Percentiles rank a stretch among this genome's conserved stretches.
These are phyloP conservation scores for Pinguiococcus pyrenoidosus DNA, from an alignment of 108 stramenopile genomes.

Conservation along the genomic window DNA sequence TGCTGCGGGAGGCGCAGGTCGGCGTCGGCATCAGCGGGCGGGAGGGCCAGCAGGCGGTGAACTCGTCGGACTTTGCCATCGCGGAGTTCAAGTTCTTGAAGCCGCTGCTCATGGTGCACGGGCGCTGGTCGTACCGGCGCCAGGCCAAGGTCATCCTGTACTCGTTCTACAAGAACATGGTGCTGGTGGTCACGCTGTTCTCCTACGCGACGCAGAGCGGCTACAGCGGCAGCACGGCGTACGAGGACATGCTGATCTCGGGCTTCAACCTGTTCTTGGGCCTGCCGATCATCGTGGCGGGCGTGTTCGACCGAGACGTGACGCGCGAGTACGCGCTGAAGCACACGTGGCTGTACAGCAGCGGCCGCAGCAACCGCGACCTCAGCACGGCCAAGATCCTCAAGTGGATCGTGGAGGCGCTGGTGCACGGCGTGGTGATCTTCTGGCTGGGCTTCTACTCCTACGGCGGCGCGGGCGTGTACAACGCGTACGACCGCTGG, in stretches of 20 bases:
- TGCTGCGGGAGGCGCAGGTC: constrained; percentile 88
- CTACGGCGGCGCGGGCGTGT: background rate
- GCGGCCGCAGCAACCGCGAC: constrained; percentile 4
- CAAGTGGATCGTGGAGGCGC: background rate
- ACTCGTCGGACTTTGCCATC: constrained; percentile 43
- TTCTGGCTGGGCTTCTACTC: background rate
- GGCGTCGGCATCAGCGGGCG: constrained; percentile 88
- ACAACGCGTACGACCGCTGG: background rate
- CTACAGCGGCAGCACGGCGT: constrained; percentile 30
- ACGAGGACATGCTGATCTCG: constrained; percentile 32
- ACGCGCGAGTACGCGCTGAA: constrained; percentile 52
- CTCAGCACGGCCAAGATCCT: background rate
- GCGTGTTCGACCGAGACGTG: constrained; percentile 79
- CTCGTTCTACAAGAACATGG: constrained; percentile 54
- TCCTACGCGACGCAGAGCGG: constrained; percentile 20
- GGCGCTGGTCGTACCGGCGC: constrained; percentile 37
- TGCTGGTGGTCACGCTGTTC: constrained; percentile 42
- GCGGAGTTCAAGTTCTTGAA: constrained; percentile 44
- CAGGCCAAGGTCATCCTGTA: constrained; percentile 39
- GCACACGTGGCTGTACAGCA: constrained; percentile 20
- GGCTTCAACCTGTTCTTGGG: constrained; percentile 70
- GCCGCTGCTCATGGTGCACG: constrained; percentile 31
- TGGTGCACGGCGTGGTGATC: background rate
- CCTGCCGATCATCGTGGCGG: constrained; percentile 65
- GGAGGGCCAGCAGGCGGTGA: constrained; percentile 93